Conservation (phyloP, 148 eudicot genomes). For the Rhododendron mucronatum region DNA sequence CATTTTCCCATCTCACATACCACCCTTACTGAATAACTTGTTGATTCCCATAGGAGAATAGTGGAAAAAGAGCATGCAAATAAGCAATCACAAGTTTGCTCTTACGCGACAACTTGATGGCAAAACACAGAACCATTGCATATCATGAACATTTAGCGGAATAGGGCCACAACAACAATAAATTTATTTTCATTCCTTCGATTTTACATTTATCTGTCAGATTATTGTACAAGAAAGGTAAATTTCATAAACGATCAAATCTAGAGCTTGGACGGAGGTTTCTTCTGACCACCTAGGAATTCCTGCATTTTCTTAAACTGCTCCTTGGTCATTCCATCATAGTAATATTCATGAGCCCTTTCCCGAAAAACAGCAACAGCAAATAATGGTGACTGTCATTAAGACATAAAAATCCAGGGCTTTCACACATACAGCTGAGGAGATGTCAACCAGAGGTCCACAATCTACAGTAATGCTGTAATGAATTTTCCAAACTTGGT, state of each 20-base stretch:
- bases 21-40: too few relatives aligned
- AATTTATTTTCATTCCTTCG: too few relatives aligned
- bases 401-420: neutral
- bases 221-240: neutral
- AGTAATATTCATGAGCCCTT: constrained; percentile 72
- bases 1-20: too few relatives aligned
- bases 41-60: too few relatives aligned
- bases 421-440: neutral
- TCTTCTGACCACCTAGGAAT: constrained; percentile 74
- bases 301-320: constrained; percentile 97
- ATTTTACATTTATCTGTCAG: too few relatives aligned
- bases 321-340: constrained; percentile 73
- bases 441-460: neutral
- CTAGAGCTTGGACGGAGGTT: constrained; percentile 53
- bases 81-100: too few relatives aligned
- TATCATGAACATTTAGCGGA: too few relatives aligned
- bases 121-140: too few relatives aligned
- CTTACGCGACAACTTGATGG: too few relatives aligned
- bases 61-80: too few relatives aligned
- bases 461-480: neutral
- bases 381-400: neutral
- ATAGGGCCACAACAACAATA: too few relatives aligned
- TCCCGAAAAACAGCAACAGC: constrained; percentile 36
- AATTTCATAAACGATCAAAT: neutral
- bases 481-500: neutral